Conservation (phyloP, 257 asterid species). For the Osmanthus fragrans region DNA sequence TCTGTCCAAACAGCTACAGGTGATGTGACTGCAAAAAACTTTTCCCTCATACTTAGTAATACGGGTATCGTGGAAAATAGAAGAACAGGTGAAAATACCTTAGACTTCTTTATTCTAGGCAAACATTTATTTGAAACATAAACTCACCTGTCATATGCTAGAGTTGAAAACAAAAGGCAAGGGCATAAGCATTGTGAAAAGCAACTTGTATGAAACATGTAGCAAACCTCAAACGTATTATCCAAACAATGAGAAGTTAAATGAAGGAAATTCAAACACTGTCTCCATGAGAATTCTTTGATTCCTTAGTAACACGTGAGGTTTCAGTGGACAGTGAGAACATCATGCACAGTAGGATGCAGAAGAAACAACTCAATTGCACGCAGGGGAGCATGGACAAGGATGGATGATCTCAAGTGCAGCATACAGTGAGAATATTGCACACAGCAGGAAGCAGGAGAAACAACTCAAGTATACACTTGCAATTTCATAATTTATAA, state of each 20-base stretch:
- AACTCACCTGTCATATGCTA: neutral
- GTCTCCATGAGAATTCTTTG: neutral
- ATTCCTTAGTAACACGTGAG: neutral
- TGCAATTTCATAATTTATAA: neutral
- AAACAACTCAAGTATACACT: neutral
- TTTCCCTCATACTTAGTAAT: neutral
- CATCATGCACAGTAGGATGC: neutral
- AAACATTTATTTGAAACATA: neutral
- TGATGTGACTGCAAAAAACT: neutral
- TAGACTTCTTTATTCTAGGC: neutral
- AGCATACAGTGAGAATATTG: neutral
- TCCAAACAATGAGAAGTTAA: neutral
- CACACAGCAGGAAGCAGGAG: neutral
- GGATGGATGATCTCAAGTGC: neutral
- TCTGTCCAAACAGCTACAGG: neutral
- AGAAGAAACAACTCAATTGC: neutral
- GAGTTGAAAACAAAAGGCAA: conserved; percentile 1
- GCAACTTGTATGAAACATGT: neutral
- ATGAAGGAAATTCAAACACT: neutral
- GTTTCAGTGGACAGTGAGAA: neutral
- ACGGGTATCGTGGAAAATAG: neutral
- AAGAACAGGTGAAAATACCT: neutral
- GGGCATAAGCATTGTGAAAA: neutral
- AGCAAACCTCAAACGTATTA: neutral
- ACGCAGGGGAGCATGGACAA: neutral